Evolutionary conservation across 108 stramenopile species (phyloP), one percentile per base, ranked within the genome.

Genomic region (Nitzschia palea): DNA sequence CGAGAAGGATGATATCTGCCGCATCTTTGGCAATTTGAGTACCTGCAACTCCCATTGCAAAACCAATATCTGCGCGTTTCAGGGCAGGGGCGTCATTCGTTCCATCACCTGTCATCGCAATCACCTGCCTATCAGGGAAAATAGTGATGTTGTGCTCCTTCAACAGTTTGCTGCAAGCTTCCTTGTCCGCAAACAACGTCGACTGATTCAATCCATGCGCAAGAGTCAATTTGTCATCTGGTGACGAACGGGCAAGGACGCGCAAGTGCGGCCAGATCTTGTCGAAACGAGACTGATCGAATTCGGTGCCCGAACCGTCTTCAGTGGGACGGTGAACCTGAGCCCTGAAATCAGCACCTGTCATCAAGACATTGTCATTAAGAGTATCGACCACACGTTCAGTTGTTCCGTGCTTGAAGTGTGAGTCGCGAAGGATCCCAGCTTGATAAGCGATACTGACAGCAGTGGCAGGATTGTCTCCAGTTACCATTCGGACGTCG

Each of bases 61-160:
- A 93, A 9, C 98, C 97, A 54, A 99, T 95, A 66, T 99, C 95
- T 18, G 97, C 97, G 64, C 93, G 73, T 77, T 97, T 99, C 54
- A 99, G 82, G 0, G 98, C 97, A n/a, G 97, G 98, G 20, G 98
- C 98, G 71, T 98, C 98, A 76, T 99, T 99, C 9, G 98, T 98
- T 36, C 98, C 98, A 77, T 99, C 98, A 44, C 98, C 98, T 0
- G 98, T 99, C 80, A 98, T 96, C 34, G 96, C 97, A 50, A 99
- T 91, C 0, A 99, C 97, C 74, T 95, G 95, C 0, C 89, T 81
- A 74, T 93, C 91, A 32, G 88, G 89, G 70, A 93, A 90, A 55
- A 90, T 82, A 1, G 26, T 56, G 40, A 90, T 89, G 26, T 68
- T 68, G 44, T 87, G 68, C 56, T 85, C 81, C 4, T 4, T 52